Evolutionary conservation across 2,329 filamentous ascomycete species (phyloP).

Genomic region (Fusarium coffeatum): DNA sequence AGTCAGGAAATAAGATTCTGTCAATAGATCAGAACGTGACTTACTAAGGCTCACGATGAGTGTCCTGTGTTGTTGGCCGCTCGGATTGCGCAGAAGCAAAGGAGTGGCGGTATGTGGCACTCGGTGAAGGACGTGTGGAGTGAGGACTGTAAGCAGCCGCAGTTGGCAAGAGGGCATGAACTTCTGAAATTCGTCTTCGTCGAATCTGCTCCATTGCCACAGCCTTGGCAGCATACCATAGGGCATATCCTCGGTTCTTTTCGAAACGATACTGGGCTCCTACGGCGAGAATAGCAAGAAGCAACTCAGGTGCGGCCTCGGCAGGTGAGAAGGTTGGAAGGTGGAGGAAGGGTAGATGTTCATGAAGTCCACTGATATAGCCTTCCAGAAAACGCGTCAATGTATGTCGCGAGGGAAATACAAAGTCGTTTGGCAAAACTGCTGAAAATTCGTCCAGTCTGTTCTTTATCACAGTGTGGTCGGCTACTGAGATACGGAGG

Average conservation of each 20-base stretch:
- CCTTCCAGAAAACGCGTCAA: slow-evolving; percentile 76
- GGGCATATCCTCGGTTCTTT: slow-evolving; percentile 66
- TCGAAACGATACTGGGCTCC: slow-evolving; percentile 75
- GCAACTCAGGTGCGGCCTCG: slow-evolving; percentile 74
- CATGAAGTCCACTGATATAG: slow-evolving; percentile 75
- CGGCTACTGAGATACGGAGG: slow-evolving; percentile 64
- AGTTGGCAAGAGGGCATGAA: slow-evolving; percentile 67
- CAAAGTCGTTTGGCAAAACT: slow-evolving; percentile 71
- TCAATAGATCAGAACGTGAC: slow-evolving; percentile 38
- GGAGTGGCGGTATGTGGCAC: slow-evolving; percentile 67
- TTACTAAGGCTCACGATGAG: slow-evolving; percentile 70
- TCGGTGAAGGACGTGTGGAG: slow-evolving; percentile 69
- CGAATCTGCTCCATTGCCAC: slow-evolving; percentile 70
- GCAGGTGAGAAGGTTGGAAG: slow-evolving; percentile 72
- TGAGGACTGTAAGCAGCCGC: slow-evolving; percentile 70
- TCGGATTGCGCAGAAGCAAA: slow-evolving; percentile 70
- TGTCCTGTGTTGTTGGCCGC: slow-evolving; percentile 67
- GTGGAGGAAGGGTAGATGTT: slow-evolving; percentile 71
- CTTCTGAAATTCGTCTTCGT: slow-evolving; percentile 66
- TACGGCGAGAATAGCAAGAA: slow-evolving; percentile 75
- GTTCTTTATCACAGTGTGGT: slow-evolving; percentile 67
- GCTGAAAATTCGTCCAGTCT: slow-evolving; percentile 71
- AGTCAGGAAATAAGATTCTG: slow-evolving; percentile 9
- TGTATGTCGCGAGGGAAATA: slow-evolving; percentile 76
- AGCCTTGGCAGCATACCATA: slow-evolving; percentile 71